Conservation (phyloP, 805 yeast species). For the Starmerella potacharoeniae region DNA sequence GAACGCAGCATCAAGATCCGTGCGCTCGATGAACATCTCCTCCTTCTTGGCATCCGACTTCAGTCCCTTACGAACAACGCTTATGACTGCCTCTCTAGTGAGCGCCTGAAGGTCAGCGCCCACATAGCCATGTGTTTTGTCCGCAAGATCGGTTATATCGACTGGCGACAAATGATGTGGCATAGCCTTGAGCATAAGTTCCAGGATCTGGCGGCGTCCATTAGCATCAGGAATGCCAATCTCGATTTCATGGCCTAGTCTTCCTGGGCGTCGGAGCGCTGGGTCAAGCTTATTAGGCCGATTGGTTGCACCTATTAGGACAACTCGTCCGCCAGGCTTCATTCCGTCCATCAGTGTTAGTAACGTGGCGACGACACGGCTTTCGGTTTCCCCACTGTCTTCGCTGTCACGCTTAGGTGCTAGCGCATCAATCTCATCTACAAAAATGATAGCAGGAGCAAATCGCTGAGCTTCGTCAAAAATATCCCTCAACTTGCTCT, state of each 20-base stretch:
- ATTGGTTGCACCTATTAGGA: constrained; percentile 95
- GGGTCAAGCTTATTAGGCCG: constrained; percentile 97
- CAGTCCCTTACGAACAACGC: constrained; percentile 57
- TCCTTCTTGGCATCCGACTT: constrained; percentile 18
- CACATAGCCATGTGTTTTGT: constrained; percentile 89
- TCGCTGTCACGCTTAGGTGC: constrained; percentile 78
- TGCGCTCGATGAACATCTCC: constrained; percentile 37
- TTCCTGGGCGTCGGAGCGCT: constrained; percentile 79
- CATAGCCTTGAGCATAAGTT: constrained; percentile 49
- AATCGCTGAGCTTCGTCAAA: constrained; percentile 75
- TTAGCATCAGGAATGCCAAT: constrained; percentile 83
- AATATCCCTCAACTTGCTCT: constrained; percentile 63
- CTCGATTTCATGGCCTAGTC: constrained; percentile 83
- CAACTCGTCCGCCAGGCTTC: constrained; percentile 98
- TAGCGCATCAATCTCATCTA: constrained; percentile 88
- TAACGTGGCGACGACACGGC: constrained; percentile 80
- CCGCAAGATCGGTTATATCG: constrained; percentile 53
- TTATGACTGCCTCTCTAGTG: constrained; percentile 79
- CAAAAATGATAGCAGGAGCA: constrained; percentile 78
- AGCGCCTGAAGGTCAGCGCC: constrained; percentile 91
- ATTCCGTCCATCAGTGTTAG: constrained; percentile 94
- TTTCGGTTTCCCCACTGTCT: constrained; percentile 82
- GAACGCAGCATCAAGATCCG: constrained; percentile 62
- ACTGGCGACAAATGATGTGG: constrained; percentile 43
- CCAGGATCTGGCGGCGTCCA: constrained; percentile 63